Conservation (phyloP, 73 alveolate genomes). For the Paramecium octaurelia region DNA sequence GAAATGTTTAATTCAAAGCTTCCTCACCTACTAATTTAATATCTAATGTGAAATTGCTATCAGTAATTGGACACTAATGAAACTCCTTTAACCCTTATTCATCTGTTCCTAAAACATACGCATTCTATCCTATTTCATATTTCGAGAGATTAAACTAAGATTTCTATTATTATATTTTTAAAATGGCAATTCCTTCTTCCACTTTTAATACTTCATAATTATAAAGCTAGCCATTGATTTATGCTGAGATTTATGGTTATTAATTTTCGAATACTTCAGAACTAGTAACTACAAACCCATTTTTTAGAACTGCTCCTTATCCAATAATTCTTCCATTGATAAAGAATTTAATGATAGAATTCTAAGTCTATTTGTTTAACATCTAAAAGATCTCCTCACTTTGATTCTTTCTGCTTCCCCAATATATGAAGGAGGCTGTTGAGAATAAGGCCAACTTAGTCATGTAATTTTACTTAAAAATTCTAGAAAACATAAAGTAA, state of each 20-base stretch:
- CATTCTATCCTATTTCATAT: conserved; percentile 19
- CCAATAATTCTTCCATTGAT: background rate
- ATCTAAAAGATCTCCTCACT: background rate
- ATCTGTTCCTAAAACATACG: conserved; percentile 16
- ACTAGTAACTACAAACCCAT: conserved; percentile 28
- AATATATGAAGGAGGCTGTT: background rate
- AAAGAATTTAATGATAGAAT: background rate
- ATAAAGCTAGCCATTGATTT: background rate
- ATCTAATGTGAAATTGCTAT: background rate
- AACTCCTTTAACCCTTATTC: background rate
- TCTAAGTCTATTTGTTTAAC: background rate
- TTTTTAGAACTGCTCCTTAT: conserved; percentile 9
- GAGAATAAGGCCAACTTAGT: background rate
- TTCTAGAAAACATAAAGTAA: conserved; percentile 29
- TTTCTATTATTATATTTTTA: background rate
- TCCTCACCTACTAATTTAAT: background rate
- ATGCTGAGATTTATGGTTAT: background rate
- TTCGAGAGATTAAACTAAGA: background rate
- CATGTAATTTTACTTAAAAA: background rate
- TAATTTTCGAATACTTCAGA: background rate
- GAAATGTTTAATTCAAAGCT: background rate
- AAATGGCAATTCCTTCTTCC: conserved; percentile 14
- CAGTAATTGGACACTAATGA: background rate
- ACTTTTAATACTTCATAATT: background rate
- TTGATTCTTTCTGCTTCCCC: background rate